Percentiles rank a stretch among this genome's conserved stretches.
These are phyloP conservation scores for Parastagonospora nodorum DNA, from an alignment of 2,329 filamentous ascomycete species.

Conservation along the genomic window DNA sequence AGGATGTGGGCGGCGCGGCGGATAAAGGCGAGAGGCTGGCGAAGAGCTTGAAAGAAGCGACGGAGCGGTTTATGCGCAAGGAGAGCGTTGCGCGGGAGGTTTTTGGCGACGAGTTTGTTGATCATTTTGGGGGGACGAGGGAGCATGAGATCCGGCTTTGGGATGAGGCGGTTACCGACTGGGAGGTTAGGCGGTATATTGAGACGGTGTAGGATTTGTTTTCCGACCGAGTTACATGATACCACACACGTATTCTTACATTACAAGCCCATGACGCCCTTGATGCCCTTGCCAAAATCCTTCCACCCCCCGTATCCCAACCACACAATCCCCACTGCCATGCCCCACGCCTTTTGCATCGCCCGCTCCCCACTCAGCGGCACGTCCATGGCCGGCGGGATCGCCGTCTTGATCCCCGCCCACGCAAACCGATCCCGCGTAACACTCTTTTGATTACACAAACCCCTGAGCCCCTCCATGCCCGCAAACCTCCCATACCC, in stretches of 20 bases:
- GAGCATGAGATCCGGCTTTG: constrained; percentile 89
- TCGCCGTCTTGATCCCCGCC: constrained; percentile 68
- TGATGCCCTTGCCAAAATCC: constrained; percentile 48
- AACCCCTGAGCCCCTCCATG: constrained; percentile 78
- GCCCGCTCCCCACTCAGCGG: constrained; percentile 62
- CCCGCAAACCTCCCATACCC: constrained; percentile 92
- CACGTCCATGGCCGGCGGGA: constrained; percentile 81
- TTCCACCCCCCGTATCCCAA: constrained; percentile 51
- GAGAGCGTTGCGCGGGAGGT: constrained; percentile 91
- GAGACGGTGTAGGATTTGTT: constrained; percentile 34
- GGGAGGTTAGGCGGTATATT: constrained; percentile 65
- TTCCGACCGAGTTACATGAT: not conserved
- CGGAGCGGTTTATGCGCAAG: constrained; percentile 72
- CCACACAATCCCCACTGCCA: constrained; percentile 54
- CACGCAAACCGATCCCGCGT: constrained; percentile 75
- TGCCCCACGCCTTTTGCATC: constrained; percentile 46
- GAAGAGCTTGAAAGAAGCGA: constrained; percentile 84
- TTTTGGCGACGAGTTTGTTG: constrained; percentile 93
- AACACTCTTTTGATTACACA: constrained; percentile 88
- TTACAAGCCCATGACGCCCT: constrained; percentile 43
- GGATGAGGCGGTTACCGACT: constrained; percentile 97
- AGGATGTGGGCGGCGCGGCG: constrained; percentile 73
- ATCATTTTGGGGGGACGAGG: constrained; percentile 90
- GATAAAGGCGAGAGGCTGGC: constrained; percentile 81
- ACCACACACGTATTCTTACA: not conserved